Conservation (phyloP, 495 filamentous ascomycete genomes). For the Mytilinidion resinicola region DNA sequence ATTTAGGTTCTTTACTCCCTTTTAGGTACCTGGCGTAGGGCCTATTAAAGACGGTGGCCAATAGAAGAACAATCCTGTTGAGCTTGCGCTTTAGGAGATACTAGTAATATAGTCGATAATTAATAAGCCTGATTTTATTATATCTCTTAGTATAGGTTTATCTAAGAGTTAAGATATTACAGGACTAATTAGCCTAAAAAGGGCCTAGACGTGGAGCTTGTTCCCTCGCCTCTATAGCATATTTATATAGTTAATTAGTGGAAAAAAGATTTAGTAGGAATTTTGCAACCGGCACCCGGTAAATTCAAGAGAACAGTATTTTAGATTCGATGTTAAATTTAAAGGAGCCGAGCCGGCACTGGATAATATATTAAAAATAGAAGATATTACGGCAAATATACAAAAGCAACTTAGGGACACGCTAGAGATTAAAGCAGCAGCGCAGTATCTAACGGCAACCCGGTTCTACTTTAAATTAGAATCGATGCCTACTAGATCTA, state of each 20-base stretch:
- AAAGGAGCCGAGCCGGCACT: background rate
- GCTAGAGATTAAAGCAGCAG: background rate
- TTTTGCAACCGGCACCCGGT: background rate
- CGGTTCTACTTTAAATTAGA: background rate
- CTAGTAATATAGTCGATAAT: background rate
- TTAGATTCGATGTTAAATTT: background rate
- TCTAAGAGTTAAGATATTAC: background rate
- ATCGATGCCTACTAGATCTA: background rate
- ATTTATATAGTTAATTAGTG: conserved; percentile 1
- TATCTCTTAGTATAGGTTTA: conserved; percentile 3
- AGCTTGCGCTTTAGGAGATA: background rate
- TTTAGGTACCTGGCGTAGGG: background rate
- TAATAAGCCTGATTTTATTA: background rate
- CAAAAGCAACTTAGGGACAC: background rate
- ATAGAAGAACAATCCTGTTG: background rate
- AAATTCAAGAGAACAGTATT: background rate
- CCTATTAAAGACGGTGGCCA: background rate
- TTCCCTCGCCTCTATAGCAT: background rate
- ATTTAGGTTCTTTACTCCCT: background rate
- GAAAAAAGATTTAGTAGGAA: background rate
- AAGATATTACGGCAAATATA: background rate
- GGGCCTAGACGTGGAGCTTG: background rate
- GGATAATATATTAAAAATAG: conserved; percentile 1
- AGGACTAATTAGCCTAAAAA: background rate
- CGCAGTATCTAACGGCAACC: background rate